Base-by-base conservation (phyloP, 2,329 filamentous ascomycete species). In the Ophiostoma himal-ulmi region DNA sequence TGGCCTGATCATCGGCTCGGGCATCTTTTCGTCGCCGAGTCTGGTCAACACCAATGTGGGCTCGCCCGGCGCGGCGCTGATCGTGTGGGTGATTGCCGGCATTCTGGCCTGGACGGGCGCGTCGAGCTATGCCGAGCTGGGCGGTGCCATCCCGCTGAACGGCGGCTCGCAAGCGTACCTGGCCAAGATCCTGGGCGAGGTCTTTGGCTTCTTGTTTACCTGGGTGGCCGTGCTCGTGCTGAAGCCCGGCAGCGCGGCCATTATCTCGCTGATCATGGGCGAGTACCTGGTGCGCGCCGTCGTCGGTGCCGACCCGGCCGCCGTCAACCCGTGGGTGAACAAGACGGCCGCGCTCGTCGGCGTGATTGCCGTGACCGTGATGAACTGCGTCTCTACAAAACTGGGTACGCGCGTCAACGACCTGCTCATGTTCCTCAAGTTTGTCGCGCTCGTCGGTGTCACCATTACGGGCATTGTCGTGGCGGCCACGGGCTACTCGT, bases 241-340 rank as follows among this genome's bases (percentile, higher is more conserved):
- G 73, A 98, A 97, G 81, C 95, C 95, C 0, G 95, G 95, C 2
- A 91, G 92, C 54, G 90, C 93, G 11, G 95, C 95, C 73, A 99
- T 99, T 77, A 93, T 99, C 74, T 87, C 94, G 74, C 97, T 99
- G 75, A 97, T 99, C 76, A 97, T 98, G 83, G 95, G 95, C 62
- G 95, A 99, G 80, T 99, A 99, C 77, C 83, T 97, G n/a, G 92
- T 97, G 69, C 86, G 93, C 66, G 94, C 93, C 17, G 85, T 91
- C 62, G 90, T 96, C 71, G 94, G 94, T 10, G 89, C 93, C n/a
- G 92, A 97, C 71, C 91, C 22, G 41, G 26, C 91, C 76, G 88
- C 88, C 34, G 86, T 93, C 70, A 95, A 88, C 77, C 87, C 89
- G 1, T 98, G 94, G 94, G 86, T 97, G 77, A 93, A 92, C 82